phyloP scores from a whole-genome alignment of 176 grass and related monocot genomes.

The Oryza longistaminata region DNA sequence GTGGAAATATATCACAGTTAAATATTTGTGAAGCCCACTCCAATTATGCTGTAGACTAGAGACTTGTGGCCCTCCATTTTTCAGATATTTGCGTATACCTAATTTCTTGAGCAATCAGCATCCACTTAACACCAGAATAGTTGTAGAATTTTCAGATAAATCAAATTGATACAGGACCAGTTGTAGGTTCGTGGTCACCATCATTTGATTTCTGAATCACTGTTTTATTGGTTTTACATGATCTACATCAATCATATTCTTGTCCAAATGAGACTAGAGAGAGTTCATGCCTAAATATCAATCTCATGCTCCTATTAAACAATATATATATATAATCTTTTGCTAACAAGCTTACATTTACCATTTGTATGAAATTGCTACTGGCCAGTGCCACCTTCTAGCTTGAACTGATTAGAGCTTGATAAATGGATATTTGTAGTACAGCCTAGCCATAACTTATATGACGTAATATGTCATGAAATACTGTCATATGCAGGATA shows the following conservation, averaged over 20 bases:
- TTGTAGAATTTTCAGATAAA: not conserved
- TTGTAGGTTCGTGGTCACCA: not conserved
- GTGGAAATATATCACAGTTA: not conserved
- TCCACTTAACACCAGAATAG: not conserved
- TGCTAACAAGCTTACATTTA: not conserved
- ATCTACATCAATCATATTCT: conserved; percentile 3
- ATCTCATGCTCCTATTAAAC: too few species aligned
- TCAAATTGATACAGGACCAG: not conserved
- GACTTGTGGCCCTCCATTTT: not conserved
- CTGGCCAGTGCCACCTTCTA: not conserved
- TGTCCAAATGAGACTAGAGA: not conserved
- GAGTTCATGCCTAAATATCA: not conserved
- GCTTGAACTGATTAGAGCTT: not conserved
- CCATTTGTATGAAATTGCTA: not conserved
- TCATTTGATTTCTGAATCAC: not conserved
- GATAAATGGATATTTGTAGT: not conserved
- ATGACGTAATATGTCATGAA: not conserved
- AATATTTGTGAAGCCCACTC: not conserved
- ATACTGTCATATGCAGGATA: not conserved
- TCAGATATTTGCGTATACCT: not conserved
- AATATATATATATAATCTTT: not conserved
- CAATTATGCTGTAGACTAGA: not conserved
- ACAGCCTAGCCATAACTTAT: not conserved
- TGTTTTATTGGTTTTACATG: not conserved
- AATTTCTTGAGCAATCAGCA: conserved; percentile 5